Evolutionary conservation across 257 asterid species (phyloP), one percentile per base, ranked within the genome.

Genomic region (Solanum stenotomum): DNA sequence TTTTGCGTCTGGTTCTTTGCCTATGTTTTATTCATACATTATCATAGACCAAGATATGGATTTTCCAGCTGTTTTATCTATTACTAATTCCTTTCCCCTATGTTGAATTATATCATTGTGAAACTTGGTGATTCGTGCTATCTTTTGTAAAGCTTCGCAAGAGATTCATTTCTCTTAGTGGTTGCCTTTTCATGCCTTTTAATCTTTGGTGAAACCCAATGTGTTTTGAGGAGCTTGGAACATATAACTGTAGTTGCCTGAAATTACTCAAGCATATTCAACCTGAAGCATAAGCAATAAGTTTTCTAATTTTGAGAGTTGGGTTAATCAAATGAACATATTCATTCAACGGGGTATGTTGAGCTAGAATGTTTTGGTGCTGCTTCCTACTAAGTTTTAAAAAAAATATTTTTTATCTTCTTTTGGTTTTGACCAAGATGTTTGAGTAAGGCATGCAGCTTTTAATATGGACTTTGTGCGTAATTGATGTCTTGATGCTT

Each of bases 31-130:
- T 82, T 31, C 63, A 82, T 82, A 82, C 85, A 82, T 49, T 31
- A 82, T 82, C 70, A 82, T 49, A 82, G 85, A 82, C 85, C 70
- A 46, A 82, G 70, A 82, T 82, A 82, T 82, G 44, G 85, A 25
- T 49, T 49, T 82, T 49, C 44, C 42, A 82, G 31, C 29, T 49
- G 40, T 82, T 49, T 82, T 76, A 38, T 23, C 83, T n/a, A 78
- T 27, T 42, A 44, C 84, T 78, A 78, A 16, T 78, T 40, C 18
- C n/a, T 25, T 56, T 4, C 16, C 65, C 65, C 10, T 25, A 25
- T 78, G 85, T 78, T 16, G 34, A 13, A 13, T 25, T 78, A 42
- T 38, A 1, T 78, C 25, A 78, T 14, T 8, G 22, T 78, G 84
- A 44, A 42, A 5, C 84, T 42, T 25, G 65, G 65, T 78, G 2